phyloP scores from a whole-genome alignment of 2,329 filamentous ascomycete genomes.

The Onygena corvina region DNA sequence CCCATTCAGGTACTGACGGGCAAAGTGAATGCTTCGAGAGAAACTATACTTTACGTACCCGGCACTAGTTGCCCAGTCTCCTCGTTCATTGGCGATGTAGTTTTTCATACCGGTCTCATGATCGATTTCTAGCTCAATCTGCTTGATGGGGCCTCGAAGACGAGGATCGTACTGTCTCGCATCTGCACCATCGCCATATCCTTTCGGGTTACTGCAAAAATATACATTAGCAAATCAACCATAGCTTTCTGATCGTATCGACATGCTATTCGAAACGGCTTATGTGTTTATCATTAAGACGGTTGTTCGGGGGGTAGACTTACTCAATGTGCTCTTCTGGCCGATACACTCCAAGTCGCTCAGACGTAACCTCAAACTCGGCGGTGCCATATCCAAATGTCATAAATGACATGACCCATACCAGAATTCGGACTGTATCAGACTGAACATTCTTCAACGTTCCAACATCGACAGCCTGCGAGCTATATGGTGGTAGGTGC shows the following conservation, averaged over 20 bases:
- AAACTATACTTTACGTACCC: slow-evolving; percentile 72
- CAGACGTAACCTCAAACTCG: slow-evolving; percentile 72
- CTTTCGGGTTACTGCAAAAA: slow-evolving; percentile 53
- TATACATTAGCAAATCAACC: slow-evolving; percentile 43
- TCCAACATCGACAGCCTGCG: slow-evolving; percentile 69
- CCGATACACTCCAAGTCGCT: slow-evolving; percentile 67
- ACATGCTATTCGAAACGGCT: too few species aligned
- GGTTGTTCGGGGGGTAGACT: slow-evolving; percentile 10
- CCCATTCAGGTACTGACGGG: slow-evolving; percentile 60
- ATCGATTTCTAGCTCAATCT: slow-evolving; percentile 61
- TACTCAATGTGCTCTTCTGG: slow-evolving; percentile 51
- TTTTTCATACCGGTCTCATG: slow-evolving; percentile 90
- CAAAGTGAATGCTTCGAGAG: slow-evolving; percentile 62
- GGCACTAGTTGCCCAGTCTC: slow-evolving; percentile 78
- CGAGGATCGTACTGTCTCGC: slow-evolving; percentile 65
- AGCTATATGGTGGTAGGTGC: slow-evolving; percentile 31
- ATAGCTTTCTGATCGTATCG: not conserved
- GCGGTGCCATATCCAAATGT: slow-evolving; percentile 75
- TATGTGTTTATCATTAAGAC: too few species aligned
- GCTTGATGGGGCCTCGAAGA: slow-evolving; percentile 65
- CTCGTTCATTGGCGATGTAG: slow-evolving; percentile 86
- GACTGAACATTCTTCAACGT: slow-evolving; percentile 67
- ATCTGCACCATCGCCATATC: slow-evolving; percentile 76
- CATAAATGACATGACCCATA: slow-evolving; percentile 73
- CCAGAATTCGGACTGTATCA: slow-evolving; percentile 63